A percentile compares a stretch with the other conserved stretches of the same genome.
Conservation (phyloP, 2,329 filamentous ascomycete genomes). For the Thermoascus crustaceus region DNA sequence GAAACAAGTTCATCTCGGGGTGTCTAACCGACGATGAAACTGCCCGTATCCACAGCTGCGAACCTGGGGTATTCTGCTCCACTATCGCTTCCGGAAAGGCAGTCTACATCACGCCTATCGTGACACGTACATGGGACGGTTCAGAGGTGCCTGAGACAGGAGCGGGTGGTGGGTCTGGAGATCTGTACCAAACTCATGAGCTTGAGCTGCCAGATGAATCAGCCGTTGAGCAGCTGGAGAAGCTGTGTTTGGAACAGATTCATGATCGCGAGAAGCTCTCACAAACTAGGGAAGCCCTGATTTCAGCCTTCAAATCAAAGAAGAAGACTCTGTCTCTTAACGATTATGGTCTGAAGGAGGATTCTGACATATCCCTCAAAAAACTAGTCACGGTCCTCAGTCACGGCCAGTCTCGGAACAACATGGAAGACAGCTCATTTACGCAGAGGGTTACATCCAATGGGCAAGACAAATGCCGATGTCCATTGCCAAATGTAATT, state of each 20-base stretch:
- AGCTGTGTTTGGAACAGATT: conserved; percentile 40
- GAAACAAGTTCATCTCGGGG: conserved; percentile 61
- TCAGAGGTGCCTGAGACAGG: conserved; percentile 63
- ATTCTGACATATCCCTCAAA: conserved; percentile 29
- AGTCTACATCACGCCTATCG: conserved; percentile 71
- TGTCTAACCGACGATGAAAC: conserved; percentile 59
- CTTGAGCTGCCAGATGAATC: conserved; percentile 49
- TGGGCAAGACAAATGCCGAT: conserved; percentile 2
- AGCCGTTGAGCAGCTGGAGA: conserved; percentile 46
- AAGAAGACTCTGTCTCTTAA: conserved; percentile 30
- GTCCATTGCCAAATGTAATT: conserved; percentile 23
- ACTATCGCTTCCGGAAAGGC: conserved; percentile 41
- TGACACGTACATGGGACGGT: conserved; percentile 53
- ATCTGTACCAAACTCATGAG: conserved; percentile 61
- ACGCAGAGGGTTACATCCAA: background rate
- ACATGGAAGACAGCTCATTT: background rate
- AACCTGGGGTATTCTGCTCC: conserved; percentile 51
- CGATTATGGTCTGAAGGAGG: conserved; percentile 27
- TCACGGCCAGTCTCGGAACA: conserved; percentile 11
- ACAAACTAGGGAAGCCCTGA: conserved; percentile 22
- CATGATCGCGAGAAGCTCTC: conserved; percentile 20
- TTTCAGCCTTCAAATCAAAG: conserved; percentile 24
- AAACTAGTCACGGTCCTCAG: conserved; percentile 26
- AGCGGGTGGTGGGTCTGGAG: conserved; percentile 69
- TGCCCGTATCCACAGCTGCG: conserved; percentile 76